Base-by-base conservation (phyloP, 192 early-diverging fungal species). In the Backusella circina region DNA sequence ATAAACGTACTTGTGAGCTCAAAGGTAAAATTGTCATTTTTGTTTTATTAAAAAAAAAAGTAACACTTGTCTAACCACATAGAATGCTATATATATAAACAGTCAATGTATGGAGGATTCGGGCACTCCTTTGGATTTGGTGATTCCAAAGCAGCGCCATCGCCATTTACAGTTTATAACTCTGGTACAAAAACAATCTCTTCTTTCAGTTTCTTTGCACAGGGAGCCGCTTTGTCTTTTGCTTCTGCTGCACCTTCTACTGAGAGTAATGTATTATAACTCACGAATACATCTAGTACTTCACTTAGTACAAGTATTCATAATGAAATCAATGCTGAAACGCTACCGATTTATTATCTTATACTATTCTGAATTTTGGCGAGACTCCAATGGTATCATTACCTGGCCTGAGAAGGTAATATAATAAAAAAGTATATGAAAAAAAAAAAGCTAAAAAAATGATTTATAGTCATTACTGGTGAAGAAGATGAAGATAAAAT, bases 401-500 rank as follows among this genome's bases (percentile, higher is more conserved):
- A 4, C 78, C 82, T 31, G 78, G 75, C 32, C 61, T 79, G 21
- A 77, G 37, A 33, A 33, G 26, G 18, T n/a, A n/a, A n/a, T n/a
- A n/a, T n/a, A n/a, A n/a, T n/a, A n/a, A n/a, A n/a, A n/a, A n/a
- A n/a, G n/a, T n/a, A n/a, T n/a, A n/a, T n/a, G n/a, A n/a, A n/a
- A 15, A 73, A 16, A 18, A 47, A 28, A 30, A 28, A n/a, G 44
- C 41, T 18, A 65, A 47, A 36, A 39, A 51, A 15, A 2, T 35
- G 32, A 16, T 2, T 41, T 13, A 69, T 31, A 80, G 81, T 85
- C 9, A 72, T 30, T 5, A 85, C 84, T 3, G 84, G 84, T 6
- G 84, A 85, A 73, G 84, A 85, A 16, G 73, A 85, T 44, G 84
- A 85, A 50, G 38, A 72, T n/a, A 83, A 76, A 23, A 50, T 80